These are phyloP conservation scores for Salix koriyanagi DNA, from an alignment of 345 rosid genomes.

Conservation along the genomic window DNA sequence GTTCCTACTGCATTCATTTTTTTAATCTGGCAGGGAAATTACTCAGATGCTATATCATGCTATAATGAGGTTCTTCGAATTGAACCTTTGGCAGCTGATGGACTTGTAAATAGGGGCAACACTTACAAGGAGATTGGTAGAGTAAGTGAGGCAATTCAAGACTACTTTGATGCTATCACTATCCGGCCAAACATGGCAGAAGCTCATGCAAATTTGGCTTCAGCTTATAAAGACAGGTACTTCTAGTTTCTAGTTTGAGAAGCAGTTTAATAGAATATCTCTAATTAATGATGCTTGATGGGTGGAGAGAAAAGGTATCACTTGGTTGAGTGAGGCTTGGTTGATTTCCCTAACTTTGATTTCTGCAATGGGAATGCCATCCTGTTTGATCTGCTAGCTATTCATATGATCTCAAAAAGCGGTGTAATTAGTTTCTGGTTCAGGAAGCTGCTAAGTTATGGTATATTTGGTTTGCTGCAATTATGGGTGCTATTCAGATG, in stretches of 20 bases:
- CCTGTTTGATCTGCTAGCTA: neutral
- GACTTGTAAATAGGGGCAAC: conserved; percentile 94
- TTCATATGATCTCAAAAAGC: neutral
- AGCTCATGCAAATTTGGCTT: conserved; percentile 99
- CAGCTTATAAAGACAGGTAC: conserved; percentile 99
- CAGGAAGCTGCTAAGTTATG: neutral
- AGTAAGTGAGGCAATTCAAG: conserved; percentile 93
- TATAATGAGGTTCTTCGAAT: conserved; percentile 95
- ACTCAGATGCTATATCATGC: conserved; percentile 92
- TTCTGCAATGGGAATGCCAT: neutral
- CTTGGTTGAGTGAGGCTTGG: neutral
- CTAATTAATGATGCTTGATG: neutral
- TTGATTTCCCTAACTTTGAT: neutral
- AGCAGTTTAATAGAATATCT: neutral
- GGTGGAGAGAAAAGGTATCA: neutral
- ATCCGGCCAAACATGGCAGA: conserved; percentile 93
- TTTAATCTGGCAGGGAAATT: conserved; percentile 61
- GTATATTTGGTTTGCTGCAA: neutral
- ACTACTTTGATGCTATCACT: conserved; percentile 73
- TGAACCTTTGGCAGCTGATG: conserved; percentile 98
- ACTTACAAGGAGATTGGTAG: conserved; percentile 95
- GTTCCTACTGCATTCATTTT: neutral
- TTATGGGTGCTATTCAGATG: neutral
- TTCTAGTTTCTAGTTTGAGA: neutral
- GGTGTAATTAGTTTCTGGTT: neutral